Evolutionary conservation across 2,329 filamentous ascomycete genomes (phyloP).

Genomic region (Fusarium sp.): DNA sequence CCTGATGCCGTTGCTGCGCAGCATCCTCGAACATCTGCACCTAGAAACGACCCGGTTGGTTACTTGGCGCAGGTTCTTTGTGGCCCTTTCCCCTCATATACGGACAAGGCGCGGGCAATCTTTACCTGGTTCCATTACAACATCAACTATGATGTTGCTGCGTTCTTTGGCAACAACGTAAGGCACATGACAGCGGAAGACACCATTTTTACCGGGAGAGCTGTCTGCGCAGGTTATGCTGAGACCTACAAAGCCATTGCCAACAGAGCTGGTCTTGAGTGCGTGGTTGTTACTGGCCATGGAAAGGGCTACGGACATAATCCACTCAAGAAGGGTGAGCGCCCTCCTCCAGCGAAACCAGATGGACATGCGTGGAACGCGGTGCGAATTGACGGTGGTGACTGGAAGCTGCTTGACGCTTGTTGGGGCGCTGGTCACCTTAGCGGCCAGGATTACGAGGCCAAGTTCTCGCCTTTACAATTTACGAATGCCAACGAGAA

Average conservation of each 20-base stretch:
- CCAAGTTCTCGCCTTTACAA: conserved; percentile 73
- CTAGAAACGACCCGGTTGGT: conserved; percentile 72
- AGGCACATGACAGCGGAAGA: conserved; percentile 76
- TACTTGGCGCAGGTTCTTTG: conserved; percentile 85
- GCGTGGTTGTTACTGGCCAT: conserved; percentile 79
- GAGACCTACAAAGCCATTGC: conserved; percentile 84
- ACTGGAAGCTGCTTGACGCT: conserved; percentile 91
- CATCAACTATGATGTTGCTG: conserved; percentile 82
- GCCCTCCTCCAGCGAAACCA: conserved; percentile 72
- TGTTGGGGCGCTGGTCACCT: conserved; percentile 90
- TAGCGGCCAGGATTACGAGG: conserved; percentile 69
- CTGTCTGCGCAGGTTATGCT: conserved; percentile 94
- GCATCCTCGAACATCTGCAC: conserved; percentile 79
- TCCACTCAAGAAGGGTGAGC: conserved; percentile 71
- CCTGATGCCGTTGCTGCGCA: conserved; percentile 83
- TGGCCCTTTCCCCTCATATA: conserved; percentile 80
- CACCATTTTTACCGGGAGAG: conserved; percentile 80
- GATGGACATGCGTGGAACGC: conserved; percentile 92
- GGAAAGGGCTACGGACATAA: conserved; percentile 87
- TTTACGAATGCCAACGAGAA: conserved; percentile 77
- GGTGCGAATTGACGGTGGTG: conserved; percentile 84
- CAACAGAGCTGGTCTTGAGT: conserved; percentile 81
- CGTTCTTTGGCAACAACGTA: conserved; percentile 81
- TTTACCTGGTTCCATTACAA: conserved; percentile 98
- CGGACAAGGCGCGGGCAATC: conserved; percentile 92